Evolutionary conservation across 352 stramenopile species (phyloP).

Genomic region (Phytophthora vignae): DNA sequence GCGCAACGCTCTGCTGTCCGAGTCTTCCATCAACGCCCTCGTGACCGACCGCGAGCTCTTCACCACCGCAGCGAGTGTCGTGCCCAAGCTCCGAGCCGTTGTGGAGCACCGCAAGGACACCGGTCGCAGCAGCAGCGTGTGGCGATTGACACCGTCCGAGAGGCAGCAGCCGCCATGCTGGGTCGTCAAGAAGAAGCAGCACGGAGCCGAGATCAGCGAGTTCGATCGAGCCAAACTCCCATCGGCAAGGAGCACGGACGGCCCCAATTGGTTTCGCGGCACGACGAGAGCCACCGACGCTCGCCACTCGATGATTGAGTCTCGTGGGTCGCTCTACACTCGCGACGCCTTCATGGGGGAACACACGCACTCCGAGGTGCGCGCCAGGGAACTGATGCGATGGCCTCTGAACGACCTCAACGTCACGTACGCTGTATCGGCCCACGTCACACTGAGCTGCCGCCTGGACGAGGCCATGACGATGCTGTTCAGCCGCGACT

Average conservation of each 20-base stretch:
- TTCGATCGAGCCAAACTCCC: constrained; percentile 53
- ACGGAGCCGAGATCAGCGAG: constrained; percentile 57
- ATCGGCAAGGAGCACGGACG: constrained; percentile 10
- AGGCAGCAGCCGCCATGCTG: constrained; percentile 34
- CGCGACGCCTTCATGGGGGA: constrained; percentile 23
- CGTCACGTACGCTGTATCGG: constrained; percentile 64
- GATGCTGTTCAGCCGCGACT: constrained; percentile 71
- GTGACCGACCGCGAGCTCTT: constrained; percentile 50
- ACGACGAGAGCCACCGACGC: constrained; percentile 5
- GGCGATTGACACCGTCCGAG: constrained; percentile 3
- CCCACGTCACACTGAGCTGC: constrained; percentile 65
- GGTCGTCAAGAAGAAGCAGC: constrained; percentile 52
- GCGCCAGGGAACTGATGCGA: constrained; percentile 31
- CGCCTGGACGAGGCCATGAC: constrained; percentile 62
- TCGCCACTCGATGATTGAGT: constrained; percentile 43
- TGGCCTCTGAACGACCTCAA: constrained; percentile 53
- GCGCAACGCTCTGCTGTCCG: constrained; percentile 34
- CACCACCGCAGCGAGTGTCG: constrained; percentile 35
- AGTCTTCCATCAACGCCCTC: constrained; percentile 42
- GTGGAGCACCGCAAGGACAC: constrained; percentile 30
- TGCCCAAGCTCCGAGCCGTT: constrained; percentile 51
- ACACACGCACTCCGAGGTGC: constrained; percentile 26
- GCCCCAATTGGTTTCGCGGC: constrained; percentile 24
- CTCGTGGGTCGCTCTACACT: constrained; percentile 28
- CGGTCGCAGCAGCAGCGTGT: constrained; percentile 21